Evolutionary conservation across 768 basidiomycete genomes (phyloP), one percentile per base, ranked within the genome.

Genomic region (Leucocoprinus birnbaumii): DNA sequence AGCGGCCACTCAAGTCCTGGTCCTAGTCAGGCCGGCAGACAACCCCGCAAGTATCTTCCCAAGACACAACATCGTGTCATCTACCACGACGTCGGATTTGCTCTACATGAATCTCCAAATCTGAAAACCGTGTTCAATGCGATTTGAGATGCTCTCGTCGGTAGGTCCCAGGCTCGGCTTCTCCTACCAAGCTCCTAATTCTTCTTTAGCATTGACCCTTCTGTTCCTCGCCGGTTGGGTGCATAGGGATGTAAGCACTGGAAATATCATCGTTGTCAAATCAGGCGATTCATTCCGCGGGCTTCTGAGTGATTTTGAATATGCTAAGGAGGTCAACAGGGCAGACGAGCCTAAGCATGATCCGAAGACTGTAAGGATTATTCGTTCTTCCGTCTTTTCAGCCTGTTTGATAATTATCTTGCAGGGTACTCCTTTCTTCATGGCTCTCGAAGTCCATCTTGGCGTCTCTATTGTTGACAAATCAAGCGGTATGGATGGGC

Each of bases 71-170:
- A 55, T 34, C 40, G 40, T 2, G 25, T 48, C 9, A 26, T 55
- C 18, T 49, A 55, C 14, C 16, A 26, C 9, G 19, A 50, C 18
- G 34, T 38, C 24, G 55, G 55, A 6, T n/a, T 21, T 49, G 43
- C 56, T 43, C 49, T 51, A 13, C 31, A 73, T 58, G 67, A 72
- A 49, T 69, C 68, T 4, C 57, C 65, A 16, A 65, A 72, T 48
- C n/a, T 21, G 11, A 25, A 13, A 21, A 35, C 42, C 14, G 25
- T 37, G 9, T 24, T 49, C 46, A 34, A 34, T 25, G n/a, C 27
- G 27, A 34, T 37, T 7, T 48, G 40, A 44, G 46, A 21, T 5
- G 22, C 51, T 34, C 35, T 16, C 25, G 16, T 55, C n/a, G n/a
- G n/a, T n/a, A n/a, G n/a, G n/a, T n/a, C n/a, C n/a, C n/a, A 41